Evolutionary conservation across 441 rosid genomes (phyloP).

Genomic region (Gossypium lobatum): DNA sequence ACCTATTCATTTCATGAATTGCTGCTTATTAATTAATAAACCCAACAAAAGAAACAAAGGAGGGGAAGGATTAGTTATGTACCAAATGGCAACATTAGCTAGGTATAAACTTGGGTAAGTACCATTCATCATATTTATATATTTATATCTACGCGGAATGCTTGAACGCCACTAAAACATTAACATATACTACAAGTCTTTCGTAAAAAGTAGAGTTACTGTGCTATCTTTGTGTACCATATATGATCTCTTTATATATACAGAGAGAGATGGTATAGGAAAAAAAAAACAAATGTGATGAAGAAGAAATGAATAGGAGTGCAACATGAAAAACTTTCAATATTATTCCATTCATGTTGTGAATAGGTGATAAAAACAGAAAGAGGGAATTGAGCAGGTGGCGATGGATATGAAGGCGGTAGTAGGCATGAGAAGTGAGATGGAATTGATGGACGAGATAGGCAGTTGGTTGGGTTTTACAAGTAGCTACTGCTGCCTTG

Average conservation of each 20-base stretch:
- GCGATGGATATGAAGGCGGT: neutral
- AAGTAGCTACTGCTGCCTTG: neutral
- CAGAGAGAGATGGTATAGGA: neutral
- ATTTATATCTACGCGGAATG: neutral
- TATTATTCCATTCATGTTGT: neutral
- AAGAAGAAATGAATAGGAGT: neutral
- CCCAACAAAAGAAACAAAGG: neutral
- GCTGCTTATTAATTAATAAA: neutral
- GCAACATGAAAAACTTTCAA: neutral
- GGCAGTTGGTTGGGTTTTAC: neutral
- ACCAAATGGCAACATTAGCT: neutral
- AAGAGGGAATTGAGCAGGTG: neutral
- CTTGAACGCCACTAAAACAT: constrained; percentile 1
- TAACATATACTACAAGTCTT: neutral
- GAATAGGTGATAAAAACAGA: neutral
- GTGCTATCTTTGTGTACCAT: neutral
- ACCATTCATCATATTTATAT: neutral
- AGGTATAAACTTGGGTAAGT: neutral
- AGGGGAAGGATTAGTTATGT: neutral
- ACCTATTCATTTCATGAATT: neutral
- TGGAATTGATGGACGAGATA: neutral
- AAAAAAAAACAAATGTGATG: neutral
- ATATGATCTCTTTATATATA: neutral
- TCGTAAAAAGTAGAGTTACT: neutral
- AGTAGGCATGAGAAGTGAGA: neutral